A percentile compares a stretch with the other conserved stretches of the same genome.
phyloP scores from a whole-genome alignment of 1,284 basidiomycete genomes.

The Pascua guehoae region DNA sequence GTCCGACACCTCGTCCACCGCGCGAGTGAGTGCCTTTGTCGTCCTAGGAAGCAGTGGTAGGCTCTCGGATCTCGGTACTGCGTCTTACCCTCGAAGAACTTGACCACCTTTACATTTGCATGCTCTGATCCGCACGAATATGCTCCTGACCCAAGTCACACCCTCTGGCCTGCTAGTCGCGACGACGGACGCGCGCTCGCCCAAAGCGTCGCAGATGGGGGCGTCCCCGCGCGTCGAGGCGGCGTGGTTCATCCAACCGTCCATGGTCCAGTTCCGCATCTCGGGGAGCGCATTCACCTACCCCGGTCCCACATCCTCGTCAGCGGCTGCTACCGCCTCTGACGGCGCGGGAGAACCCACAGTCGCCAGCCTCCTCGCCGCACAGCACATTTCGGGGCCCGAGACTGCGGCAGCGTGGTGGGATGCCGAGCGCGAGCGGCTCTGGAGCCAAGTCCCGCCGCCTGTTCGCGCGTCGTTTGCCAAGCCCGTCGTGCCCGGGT shows the following conservation, averaged over 20 bases:
- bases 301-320: neutral
- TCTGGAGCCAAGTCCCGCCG: constrained; percentile 38
- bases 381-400: neutral
- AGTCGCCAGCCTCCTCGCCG: no score
- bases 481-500: constrained; percentile 37
- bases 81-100: no score
- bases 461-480: constrained; percentile 46
- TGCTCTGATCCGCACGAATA: no score
- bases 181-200: constrained; percentile 46
- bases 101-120: no score
- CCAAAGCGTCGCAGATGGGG: constrained; percentile 37
- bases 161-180: constrained; percentile 36
- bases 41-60: neutral
- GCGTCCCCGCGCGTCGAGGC: constrained; percentile 30
- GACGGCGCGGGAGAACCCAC: no score
- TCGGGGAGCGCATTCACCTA: constrained; percentile 37
- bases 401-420: constrained; percentile 31
- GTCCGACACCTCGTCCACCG: constrained; percentile 44
- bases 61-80: no score
- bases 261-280: constrained; percentile 43
- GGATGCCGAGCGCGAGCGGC: constrained; percentile 32
- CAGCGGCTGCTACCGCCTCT: neutral
- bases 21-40: constrained; percentile 23
- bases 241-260: constrained; percentile 42
- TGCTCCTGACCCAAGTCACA: constrained; percentile 23